Evolutionary conservation across 352 stramenopile genomes (phyloP), one percentile per base, ranked within the genome.

Genomic region (Phytophthora hibernalis): DNA sequence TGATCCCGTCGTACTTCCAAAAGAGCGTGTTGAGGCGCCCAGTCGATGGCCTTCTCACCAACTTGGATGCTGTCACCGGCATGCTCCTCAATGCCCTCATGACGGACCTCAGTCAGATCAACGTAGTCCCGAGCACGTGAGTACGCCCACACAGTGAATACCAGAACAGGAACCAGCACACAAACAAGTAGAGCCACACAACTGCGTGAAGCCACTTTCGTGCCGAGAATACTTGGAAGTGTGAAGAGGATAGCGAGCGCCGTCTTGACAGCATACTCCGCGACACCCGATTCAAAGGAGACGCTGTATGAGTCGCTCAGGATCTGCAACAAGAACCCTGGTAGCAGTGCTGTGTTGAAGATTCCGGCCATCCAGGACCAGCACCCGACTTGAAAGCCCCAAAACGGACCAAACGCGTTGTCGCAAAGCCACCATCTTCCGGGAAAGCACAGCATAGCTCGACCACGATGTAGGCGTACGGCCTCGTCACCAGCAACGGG

Each of bases 1-100:
- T 92, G 67, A 93, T 97, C 21, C 83, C 91, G 64, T 97, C 97
- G 28, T 96, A 85, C 70, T 96, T 97, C 92, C 93, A 98, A 67
- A 97, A 97, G 20, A 98, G 74, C 55, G 95, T 96, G 67, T 97
- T 98, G 26, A 97, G 59, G 70, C 18, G 80, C 59, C 89, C 89
- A 97, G 13, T 93, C 40, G 44, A 79, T 84, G 1, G 38, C 50
- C 18, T 62, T 53, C 3, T 55, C 42, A 3, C 70, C 70, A 11
- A 33, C 98, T 51, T 54, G 97, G 72, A 74, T 97, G 93, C 52
- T 68, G 53, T 84, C 68, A 2, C 35, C 53, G 1, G 58, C 47
- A 3, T 56, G 56, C 9, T 38, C 5, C 48, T 78, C 16, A 49
- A 74, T 67, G 21, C 51, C 43, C 20, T 67, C 40, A 42, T 86